Conservation (phyloP, 2,329 filamentous ascomycete species). For the Coniosporium tulheliwenetii region DNA sequence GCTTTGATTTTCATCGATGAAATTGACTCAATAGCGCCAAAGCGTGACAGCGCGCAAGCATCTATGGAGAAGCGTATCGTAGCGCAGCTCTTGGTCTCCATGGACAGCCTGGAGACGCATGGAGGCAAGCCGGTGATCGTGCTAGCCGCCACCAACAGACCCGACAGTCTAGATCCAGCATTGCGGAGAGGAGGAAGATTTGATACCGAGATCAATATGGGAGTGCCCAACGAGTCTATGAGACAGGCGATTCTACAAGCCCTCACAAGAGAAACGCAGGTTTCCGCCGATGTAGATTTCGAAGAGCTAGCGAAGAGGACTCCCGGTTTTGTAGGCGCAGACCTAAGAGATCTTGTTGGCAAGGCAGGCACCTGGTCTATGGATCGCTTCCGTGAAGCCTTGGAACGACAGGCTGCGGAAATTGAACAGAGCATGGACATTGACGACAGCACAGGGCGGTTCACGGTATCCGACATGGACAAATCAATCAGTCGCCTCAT, state of each 20-base stretch:
- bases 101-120: conserved; percentile 64
- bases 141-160: conserved; percentile 77
- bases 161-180: conserved; percentile 71
- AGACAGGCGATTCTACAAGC: conserved; percentile 65
- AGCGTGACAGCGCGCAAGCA: conserved; percentile 65
- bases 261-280: conserved; percentile 47
- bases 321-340: conserved; percentile 83
- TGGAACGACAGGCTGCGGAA: conserved; percentile 24
- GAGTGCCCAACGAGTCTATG: conserved; percentile 65
- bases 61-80: conserved; percentile 86
- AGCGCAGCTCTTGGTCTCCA: conserved; percentile 67
- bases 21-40: conserved; percentile 80
- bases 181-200: conserved; percentile 62
- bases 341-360: conserved; percentile 58
- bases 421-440: conserved; percentile 34
- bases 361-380: conserved; percentile 52
- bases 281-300: conserved; percentile 61
- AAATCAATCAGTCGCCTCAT: conserved; percentile 29
- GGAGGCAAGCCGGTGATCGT: conserved; percentile 71
- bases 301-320: conserved; percentile 62
- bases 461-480: conserved; percentile 7
- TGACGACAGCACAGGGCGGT: conserved; percentile 19
- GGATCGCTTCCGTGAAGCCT: conserved; percentile 39
- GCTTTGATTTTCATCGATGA: conserved; percentile 87
- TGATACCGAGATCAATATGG: conserved; percentile 72